Evolutionary conservation across 495 filamentous ascomycete genomes (phyloP), one percentile per base, ranked within the genome.

Genomic region (Penicillium soppii): DNA sequence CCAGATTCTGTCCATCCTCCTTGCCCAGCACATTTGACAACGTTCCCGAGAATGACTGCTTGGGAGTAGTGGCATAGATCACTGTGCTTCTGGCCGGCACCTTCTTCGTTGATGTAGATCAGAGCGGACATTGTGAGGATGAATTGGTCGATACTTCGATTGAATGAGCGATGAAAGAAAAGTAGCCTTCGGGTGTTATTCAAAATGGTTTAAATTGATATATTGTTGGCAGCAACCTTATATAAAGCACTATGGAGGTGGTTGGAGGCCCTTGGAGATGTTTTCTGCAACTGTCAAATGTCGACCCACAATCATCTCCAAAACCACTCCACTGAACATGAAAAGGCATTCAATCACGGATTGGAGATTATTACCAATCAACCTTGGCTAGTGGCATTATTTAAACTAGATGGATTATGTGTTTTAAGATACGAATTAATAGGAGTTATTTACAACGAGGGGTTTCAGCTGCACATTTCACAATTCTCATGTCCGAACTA

Each of bases 11-110:
- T 42, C 76, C 76, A 78, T 27, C 77, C 75, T 22, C 78, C 77
- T 68, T 81, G 77, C 7, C 78, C 78, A 1, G 76, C 56, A 39
- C 54, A 58, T 43, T 75, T 65, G 23, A 81, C 72, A 10, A 52
- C 48, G 43, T 78, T 63, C 4, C 68, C 76, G 5, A 80, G 44
- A 0, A 68, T 58, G 2, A 76, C 71, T 19, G 75, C 73, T 53
- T 80, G 77, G 55, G 56, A 71, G 48, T 78, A 80, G 25, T 58
- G 45, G 57, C 45, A 23, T n/a, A 48, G 21, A 19, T 48, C 45
- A 21, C 45, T 48, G 16, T 48, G 45, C 15, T 48, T 48, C 32
- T 48, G 20, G 20, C 45, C 45, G 3, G 45, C 45, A 16, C 45
- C 45, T 15, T 27, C 3, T 39, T 48, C 45, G 45, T 48, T 48